These are phyloP conservation scores for Aspergillus carbonarius DNA, from an alignment of 2,329 filamentous ascomycete species.

Conservation along the genomic window DNA sequence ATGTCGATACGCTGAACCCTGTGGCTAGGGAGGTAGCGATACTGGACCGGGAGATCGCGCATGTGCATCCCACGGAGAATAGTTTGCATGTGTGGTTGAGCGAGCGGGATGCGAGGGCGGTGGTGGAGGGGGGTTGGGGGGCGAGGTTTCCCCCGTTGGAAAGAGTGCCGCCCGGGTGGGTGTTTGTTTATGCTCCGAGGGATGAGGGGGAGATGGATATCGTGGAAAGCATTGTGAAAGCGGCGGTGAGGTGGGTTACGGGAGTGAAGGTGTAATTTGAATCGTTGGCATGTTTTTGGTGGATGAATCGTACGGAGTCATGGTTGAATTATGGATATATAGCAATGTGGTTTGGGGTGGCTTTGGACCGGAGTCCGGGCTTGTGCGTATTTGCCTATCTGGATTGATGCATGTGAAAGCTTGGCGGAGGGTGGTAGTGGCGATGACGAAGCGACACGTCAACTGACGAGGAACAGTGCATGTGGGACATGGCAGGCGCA, in stretches of 20 bases:
- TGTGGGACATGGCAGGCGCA: no score
- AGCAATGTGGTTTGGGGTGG: not conserved
- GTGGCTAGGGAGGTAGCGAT: not conserved
- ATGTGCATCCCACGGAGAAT: not conserved
- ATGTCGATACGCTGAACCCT: not conserved
- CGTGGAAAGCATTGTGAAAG: not conserved
- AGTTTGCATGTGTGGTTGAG: constrained; percentile 2
- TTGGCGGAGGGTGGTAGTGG: no score
- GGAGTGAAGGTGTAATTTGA: no score
- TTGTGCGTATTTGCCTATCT: no score
- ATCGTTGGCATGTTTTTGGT: no score
- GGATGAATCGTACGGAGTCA: no score
- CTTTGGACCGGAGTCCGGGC: constrained; percentile 3
- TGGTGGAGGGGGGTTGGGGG: not conserved
- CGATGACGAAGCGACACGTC: no score
- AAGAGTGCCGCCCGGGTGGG: not conserved
- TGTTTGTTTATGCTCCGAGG: not conserved
- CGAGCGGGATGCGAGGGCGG: not conserved
- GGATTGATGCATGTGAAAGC: no score
- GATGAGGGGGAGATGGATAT: constrained; percentile 1
- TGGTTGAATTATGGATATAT: no score
- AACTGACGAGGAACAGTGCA: no score
- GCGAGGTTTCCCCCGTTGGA: not conserved
- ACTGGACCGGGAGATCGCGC: not conserved
- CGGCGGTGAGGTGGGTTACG: not conserved